Base-by-base conservation (phyloP, 2,329 filamentous ascomycete genomes). In the Diaporthe amygdali region DNA sequence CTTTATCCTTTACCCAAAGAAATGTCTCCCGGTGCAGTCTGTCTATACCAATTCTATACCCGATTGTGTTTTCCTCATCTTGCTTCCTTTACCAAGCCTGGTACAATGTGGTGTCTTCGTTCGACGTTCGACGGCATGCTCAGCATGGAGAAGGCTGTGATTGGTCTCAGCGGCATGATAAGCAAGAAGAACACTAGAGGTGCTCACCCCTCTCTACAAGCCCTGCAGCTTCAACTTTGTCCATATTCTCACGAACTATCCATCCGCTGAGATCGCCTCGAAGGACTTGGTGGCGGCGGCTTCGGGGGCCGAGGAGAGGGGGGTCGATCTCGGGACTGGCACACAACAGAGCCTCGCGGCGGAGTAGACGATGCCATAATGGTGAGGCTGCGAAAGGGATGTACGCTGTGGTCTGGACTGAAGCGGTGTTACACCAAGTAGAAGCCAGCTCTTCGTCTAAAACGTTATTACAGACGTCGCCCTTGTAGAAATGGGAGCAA, bases 231-330 rank as follows among this genome's bases (percentile, higher is more conserved):
- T 17, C 41, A 27, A 2, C 6, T 22, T 10, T n/a, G 14, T 37
- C 17, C 34, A 55, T 55, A 37, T 20, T 25, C n/a, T 14, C 3
- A 9, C 30, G 25, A 22, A 2, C 30, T 15, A 9, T 27, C 27
- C 27, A 46, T 37, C 14, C 39, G 15, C 20, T 14, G n/a, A 2
- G n/a, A 51, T 52, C 44, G 44, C 22, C 55, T 54, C 30, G 68
- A 41, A 34, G 68, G 68, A 17, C 68, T 72, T 12, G 68, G 71
- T 10, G 81, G 81, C 25, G 82, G 81, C 10, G 81, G 82, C 51
- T 80, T 81, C 20, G 81, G 81, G 22, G 82, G 80, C 14, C 74
- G 76, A 70, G 81, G 81, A 22, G 79, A 81, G 27, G 81, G 81
- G 22, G 82, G 81, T 67, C 81, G 79, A 61, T 77, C 79, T 75